A percentile compares a stretch with the other conserved stretches of the same genome.
phyloP scores from a whole-genome alignment of 768 basidiomycete species.

The Podaxis pistillaris region DNA sequence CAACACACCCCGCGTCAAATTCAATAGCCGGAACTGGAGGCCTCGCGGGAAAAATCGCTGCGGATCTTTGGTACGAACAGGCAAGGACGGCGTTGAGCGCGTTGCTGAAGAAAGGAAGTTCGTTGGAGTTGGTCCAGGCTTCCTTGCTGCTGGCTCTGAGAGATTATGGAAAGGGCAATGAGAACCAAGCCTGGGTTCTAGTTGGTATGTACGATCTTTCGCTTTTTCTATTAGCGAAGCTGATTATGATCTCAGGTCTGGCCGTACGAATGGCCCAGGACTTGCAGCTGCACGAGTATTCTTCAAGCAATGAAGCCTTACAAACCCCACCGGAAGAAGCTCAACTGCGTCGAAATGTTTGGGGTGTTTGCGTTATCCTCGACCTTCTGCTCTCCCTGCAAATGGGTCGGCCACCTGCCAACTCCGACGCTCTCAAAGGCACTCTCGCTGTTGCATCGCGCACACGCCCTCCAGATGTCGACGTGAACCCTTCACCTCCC shows the following conservation, averaged over 20 bases:
- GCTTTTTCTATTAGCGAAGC: neutral
- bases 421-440: conserved; percentile 21
- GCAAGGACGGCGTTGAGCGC: conserved; percentile 16
- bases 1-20: conserved; percentile 1
- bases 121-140: conserved; percentile 25
- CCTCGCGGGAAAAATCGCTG: conserved; percentile 21
- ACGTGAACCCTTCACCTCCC: conserved; percentile 17
- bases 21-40: conserved; percentile 15
- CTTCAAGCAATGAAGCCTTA: neutral
- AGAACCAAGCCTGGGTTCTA: conserved; percentile 27
- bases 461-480: conserved; percentile 2
- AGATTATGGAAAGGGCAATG: conserved; percentile 27
- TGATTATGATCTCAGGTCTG: conserved; percentile 14
- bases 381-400: conserved; percentile 28
- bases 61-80: conserved; percentile 28
- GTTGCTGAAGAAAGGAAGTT: conserved; percentile 16
- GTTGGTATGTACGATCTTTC: conserved; percentile 17
- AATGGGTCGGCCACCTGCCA: conserved; percentile 24
- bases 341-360: conserved; percentile 21
- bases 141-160: conserved; percentile 24
- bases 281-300: conserved; percentile 18
- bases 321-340: conserved; percentile 15
- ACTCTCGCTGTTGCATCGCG: neutral
- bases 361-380: conserved; percentile 24
- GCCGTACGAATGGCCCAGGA: conserved; percentile 24